phyloP scores from a whole-genome alignment of 495 filamentous ascomycete genomes.

The Aspergillus carlsbadensis region DNA sequence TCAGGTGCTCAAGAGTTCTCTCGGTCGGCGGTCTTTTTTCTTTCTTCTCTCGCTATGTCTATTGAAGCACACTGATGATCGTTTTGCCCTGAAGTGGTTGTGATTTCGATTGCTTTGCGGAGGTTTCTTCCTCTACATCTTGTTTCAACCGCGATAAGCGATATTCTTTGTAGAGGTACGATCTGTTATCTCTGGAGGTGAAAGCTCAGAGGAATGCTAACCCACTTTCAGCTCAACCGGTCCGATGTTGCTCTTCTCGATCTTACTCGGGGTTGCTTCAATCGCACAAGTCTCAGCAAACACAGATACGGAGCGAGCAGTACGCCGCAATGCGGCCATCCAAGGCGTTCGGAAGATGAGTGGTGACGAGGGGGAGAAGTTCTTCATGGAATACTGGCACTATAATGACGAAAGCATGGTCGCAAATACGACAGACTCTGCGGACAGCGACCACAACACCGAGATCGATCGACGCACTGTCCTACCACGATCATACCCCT shows the following conservation, averaged over 20 bases:
- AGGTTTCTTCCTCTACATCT: no score
- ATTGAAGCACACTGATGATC: background rate
- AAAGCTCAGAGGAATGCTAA: background rate
- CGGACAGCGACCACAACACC: background rate
- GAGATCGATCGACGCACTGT: background rate
- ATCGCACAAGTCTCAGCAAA: slow-evolving; percentile 11
- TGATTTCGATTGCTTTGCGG: no score
- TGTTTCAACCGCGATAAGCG: background rate
- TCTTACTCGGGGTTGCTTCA: slow-evolving; percentile 9
- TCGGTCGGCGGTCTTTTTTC: background rate
- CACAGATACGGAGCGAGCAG: slow-evolving; percentile 7
- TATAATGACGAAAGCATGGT: slow-evolving; percentile 33
- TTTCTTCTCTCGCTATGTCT: background rate
- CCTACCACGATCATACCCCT: slow-evolving; percentile 27
- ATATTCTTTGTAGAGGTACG: background rate
- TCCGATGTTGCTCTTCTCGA: slow-evolving; percentile 11
- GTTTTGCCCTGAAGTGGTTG: no score
- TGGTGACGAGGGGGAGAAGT: slow-evolving; percentile 79
- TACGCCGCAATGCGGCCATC: slow-evolving; percentile 28
- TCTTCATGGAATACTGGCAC: slow-evolving; percentile 64
- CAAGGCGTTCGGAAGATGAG: slow-evolving; percentile 72
- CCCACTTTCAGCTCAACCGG: background rate
- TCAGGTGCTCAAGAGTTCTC: background rate
- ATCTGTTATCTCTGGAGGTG: background rate
- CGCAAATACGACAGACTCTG: slow-evolving; percentile 2